Evolutionary conservation across 2,329 filamentous ascomycete species (phyloP), one percentile per base, ranked within the genome.

Genomic region (Paradendryphiella salina): DNA sequence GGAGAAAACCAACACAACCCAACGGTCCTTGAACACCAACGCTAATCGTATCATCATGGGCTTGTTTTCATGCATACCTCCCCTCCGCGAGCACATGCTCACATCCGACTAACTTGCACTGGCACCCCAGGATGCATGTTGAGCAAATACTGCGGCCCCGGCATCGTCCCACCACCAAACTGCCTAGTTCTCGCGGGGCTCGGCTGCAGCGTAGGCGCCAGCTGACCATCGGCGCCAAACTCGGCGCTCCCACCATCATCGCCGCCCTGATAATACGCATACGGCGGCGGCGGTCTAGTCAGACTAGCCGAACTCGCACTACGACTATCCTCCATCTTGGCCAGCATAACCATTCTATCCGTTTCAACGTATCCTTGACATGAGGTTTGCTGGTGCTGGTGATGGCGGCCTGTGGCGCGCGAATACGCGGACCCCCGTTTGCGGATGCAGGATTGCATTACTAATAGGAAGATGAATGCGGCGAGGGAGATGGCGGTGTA

Each of bases 51-150:
- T 14, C 7, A 43, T 49, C 39, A 17, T 44, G 8, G 31, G 14
- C 26, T 17, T 42, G 26, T 4, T 18, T 10, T 28, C 32, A n/a
- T 11, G 11, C 33, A 11, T 13, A 18, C 15, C 26, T 26, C n/a
- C 32, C 33, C 20, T 33, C 28, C 7, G 9, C 8, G 9, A 29
- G 1, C 4, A 0, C 3, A 13, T 40, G 3, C 14, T 50, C 14
- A 57, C 51, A 57, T 54, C 0, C 54, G 35, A 42, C 34, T 52
- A 40, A 57, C 54, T 51, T 68, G 60, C 50, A 72, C 69, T 34
- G 69, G 69, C 35, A 72, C 69, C 1, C 69, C 69, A 0, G 69
- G 69, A 62, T 72, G 69, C 69, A 72, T 72, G 54, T 72, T 72
- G 42, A 72, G 35, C 55, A 72, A 20, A 56, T 72, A 72, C 57